Base-by-base conservation (phyloP, 1,284 basidiomycete genomes). In the Ceratorhiza oryzae-sativae region DNA sequence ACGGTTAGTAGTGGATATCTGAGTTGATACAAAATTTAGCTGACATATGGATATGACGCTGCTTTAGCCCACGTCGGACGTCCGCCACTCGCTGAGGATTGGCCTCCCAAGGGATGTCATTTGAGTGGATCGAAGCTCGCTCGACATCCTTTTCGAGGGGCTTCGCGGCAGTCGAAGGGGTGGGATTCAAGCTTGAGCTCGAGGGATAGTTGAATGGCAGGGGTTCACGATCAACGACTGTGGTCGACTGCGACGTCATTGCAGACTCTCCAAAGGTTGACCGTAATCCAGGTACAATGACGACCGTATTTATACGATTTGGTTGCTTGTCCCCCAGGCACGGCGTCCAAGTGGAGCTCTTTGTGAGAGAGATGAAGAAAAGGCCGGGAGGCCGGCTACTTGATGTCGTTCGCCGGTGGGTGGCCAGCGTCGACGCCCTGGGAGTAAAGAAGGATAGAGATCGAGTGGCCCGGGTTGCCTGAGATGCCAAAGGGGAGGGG, bases 41-140 rank as follows among this genome's bases (percentile, higher is more conserved):
- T 48, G 20, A 71, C 67, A 71, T 71, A 30, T 71, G 67, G 30
- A 71, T 71, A 41, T 71, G 67, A 42, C 67, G 55, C n/a, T 59
- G 67, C 32, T 71, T 58, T 41, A 71, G 18, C 30, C 67, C 67
- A 10, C 67, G n/a, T 25, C 55, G 67, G 10, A 71, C 67, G 45
- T 71, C 67, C 20, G 67, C 67, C 20, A 71, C 10, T 23, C 67
- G 55, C 30, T 71, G 41, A 12, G 53, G 67, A 20, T 49, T 32
- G 20, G 56, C 67, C 25, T 70, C 65, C 67, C 67, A 71, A 39
- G 67, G 67, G 23, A 71, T 56, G 45, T 71, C 67, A 36, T 59
- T 71, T 8, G 67, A 71, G 12, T 49, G 55, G 42, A 71, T 71
- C 27, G 67, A 71, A 9, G 45, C 32, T 0, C 45, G 53, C 56